Percentiles rank a stretch among this genome's conserved stretches.
phyloP scores from a whole-genome alignment of 1,284 basidiomycete genomes.

The Sanghuangporus sanghuang region DNA sequence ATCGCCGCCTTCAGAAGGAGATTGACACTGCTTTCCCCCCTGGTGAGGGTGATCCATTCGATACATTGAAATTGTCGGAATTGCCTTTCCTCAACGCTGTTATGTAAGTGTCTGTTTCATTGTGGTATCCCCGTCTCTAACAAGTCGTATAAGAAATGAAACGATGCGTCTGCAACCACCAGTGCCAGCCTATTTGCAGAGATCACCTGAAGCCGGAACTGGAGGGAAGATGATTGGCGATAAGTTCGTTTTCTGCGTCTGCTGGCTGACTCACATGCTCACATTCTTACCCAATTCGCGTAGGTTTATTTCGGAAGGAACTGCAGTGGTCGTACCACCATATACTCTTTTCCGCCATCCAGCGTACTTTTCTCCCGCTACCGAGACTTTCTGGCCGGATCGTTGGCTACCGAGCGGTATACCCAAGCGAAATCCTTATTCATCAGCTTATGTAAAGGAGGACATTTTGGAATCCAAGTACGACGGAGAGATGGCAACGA shows the following conservation, averaged over 20 bases:
- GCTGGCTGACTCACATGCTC: neutral
- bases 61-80: constrained; percentile 21
- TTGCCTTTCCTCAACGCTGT: constrained; percentile 30
- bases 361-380: constrained; percentile 33
- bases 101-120: constrained; percentile 23
- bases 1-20: constrained; percentile 26
- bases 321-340: constrained; percentile 39
- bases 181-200: constrained; percentile 8
- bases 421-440: neutral
- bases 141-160: constrained; percentile 1
- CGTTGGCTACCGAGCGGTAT: constrained; percentile 30
- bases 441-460: neutral
- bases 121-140: neutral
- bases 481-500: neutral
- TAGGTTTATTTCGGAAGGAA: constrained; percentile 47
- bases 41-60: constrained; percentile 17
- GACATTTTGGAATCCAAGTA: neutral
- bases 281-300: neutral
- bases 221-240: constrained; percentile 16
- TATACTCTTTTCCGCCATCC: constrained; percentile 42
- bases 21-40: constrained; percentile 23
- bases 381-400: constrained; percentile 37
- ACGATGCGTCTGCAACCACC: constrained; percentile 12
- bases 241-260: constrained; percentile 1
- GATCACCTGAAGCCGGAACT: constrained; percentile 12